Evolutionary conservation across 2,329 filamentous ascomycete genomes (phyloP).

Genomic region (Aspergillus aculeatinus): DNA sequence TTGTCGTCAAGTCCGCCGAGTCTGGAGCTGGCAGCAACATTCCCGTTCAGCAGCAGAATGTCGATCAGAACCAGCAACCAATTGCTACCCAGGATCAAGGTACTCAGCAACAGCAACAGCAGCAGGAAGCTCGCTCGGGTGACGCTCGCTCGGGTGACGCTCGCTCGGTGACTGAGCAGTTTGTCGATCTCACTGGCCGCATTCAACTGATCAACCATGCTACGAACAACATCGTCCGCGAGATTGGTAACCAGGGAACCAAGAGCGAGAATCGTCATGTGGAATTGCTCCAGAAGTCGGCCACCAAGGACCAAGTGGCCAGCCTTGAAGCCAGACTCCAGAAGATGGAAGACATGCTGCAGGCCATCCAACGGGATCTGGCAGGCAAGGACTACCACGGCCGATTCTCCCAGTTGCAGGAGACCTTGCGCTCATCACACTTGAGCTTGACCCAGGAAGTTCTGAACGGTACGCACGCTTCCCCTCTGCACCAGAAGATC

Average conservation of each 20-base stretch:
- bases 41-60: slow-evolving; percentile 17
- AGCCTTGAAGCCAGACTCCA: slow-evolving; percentile 50
- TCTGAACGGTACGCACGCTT: slow-evolving; percentile 47
- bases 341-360: slow-evolving; percentile 53
- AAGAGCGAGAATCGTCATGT: slow-evolving; percentile 55
- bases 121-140: slow-evolving; percentile 33
- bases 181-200: slow-evolving; percentile 80
- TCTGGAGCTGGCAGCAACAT: slow-evolving; percentile 18
- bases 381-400: slow-evolving; percentile 58
- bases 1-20: slow-evolving; percentile 63
- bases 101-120: slow-evolving; percentile 30
- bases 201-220: slow-evolving; percentile 65
- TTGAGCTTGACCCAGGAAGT: slow-evolving; percentile 52
- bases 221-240: slow-evolving; percentile 55
- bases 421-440: slow-evolving; percentile 55
- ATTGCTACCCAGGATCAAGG: slow-evolving; percentile 25
- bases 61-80: slow-evolving; percentile 23
- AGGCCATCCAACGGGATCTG: slow-evolving; percentile 54
- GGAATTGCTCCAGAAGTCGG: slow-evolving; percentile 46
- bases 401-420: slow-evolving; percentile 55
- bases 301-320: slow-evolving; percentile 39
- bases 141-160: slow-evolving; percentile 37
- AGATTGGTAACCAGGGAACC: slow-evolving; percentile 53
- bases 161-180: slow-evolving; percentile 58
- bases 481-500: background rate